Evolutionary conservation across 495 filamentous ascomycete genomes (phyloP).

Genomic region (Penicillium roqueforti): DNA sequence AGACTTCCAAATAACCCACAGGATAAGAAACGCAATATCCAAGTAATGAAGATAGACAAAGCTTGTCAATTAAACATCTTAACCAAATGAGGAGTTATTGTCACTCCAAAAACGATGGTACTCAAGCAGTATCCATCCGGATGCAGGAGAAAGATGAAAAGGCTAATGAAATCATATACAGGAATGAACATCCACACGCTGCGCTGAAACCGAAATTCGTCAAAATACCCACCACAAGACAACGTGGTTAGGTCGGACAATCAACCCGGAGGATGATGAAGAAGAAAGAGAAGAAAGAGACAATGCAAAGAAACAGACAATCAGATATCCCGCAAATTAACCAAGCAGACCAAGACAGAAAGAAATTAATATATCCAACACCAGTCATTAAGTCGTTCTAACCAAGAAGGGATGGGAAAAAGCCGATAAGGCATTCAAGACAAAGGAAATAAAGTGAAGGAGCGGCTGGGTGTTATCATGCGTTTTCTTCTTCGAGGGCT

Average conservation of each 20-base stretch:
- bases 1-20: neutral
- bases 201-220: constrained; percentile 19
- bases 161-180: constrained; percentile 21
- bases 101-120: constrained; percentile 14
- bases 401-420: constrained; percentile 10
- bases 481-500: constrained; percentile 52
- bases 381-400: constrained; percentile 29
- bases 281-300: constrained; percentile 1
- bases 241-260: neutral
- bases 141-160: constrained; percentile 12
- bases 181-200: constrained; percentile 15
- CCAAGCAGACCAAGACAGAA: constrained; percentile 9
- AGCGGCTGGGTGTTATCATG: constrained; percentile 18
- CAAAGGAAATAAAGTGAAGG: constrained; percentile 19
- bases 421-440: constrained; percentile 14
- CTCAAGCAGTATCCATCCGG: constrained; percentile 3
- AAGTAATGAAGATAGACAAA: neutral
- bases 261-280: constrained; percentile 11
- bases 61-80: constrained; percentile 7
- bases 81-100: neutral
- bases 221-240: constrained; percentile 1
- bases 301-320: constrained; percentile 13
- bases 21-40: neutral
- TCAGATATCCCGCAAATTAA: constrained; percentile 20
- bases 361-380: constrained; percentile 21